Evolutionary conservation across 2,329 filamentous ascomycete species (phyloP).

Genomic region (Aspergillus quadricinctus): DNA sequence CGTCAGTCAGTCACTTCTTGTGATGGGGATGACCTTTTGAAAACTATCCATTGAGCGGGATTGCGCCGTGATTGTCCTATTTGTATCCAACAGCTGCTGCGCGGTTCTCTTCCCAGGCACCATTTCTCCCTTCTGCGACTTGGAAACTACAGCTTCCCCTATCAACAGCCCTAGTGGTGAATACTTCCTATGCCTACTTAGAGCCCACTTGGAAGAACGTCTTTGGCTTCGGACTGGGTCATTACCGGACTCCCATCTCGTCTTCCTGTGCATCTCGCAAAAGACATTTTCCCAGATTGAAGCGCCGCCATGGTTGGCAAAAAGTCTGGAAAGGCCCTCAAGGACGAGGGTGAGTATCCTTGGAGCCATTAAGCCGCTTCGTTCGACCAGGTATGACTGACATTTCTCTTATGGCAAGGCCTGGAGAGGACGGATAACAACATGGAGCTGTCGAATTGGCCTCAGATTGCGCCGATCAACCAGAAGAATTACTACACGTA

Average conservation of each 20-base stretch:
- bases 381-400: conserved; percentile 4
- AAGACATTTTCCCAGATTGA: neutral
- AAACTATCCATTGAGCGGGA: neutral
- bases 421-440: conserved; percentile 97
- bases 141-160: neutral
- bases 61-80: neutral
- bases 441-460: conserved; percentile 93
- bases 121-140: neutral
- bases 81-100: neutral
- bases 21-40: neutral
- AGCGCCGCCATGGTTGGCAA: conserved; percentile 57
- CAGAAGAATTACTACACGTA: conserved; percentile 99
- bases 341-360: conserved; percentile 51
- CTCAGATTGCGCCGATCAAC: conserved; percentile 87
- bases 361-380: neutral
- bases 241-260: neutral
- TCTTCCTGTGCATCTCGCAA: neutral
- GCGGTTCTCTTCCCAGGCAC: neutral
- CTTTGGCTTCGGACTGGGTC: neutral
- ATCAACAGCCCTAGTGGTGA: neutral
- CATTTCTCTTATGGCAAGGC: conserved; percentile 50
- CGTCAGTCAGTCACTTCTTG: neutral
- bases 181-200: neutral
- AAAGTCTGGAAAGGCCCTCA: conserved; percentile 59
- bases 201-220: neutral